phyloP scores from a whole-genome alignment of 164 flowering plant genomes.

The Berberis vulgaris region DNA sequence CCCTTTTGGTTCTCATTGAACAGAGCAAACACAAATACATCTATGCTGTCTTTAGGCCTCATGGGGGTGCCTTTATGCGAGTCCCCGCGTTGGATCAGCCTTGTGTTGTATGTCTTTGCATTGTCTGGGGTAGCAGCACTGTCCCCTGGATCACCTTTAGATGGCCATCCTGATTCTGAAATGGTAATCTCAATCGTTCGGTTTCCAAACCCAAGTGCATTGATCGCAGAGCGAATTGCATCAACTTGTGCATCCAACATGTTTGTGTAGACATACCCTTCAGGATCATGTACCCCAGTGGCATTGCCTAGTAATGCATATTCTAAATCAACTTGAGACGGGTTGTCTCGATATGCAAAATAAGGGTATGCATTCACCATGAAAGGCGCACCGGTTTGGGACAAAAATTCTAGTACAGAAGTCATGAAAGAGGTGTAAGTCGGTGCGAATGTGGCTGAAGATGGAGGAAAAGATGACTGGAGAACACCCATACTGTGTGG shows the following conservation, averaged over 20 bases:
- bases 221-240: constrained; percentile 45
- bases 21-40: constrained; percentile 50
- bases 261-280: constrained; percentile 40
- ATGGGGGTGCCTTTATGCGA: constrained; percentile 49
- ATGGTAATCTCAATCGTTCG: constrained; percentile 27
- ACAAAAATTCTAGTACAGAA: constrained; percentile 31
- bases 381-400: constrained; percentile 49
- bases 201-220: constrained; percentile 36
- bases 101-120: constrained; percentile 43
- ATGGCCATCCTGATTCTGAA: constrained; percentile 80
- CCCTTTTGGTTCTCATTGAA: constrained; percentile 64
- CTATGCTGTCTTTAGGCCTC: constrained; percentile 35
- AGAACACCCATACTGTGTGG: constrained; percentile 61
- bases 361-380: constrained; percentile 70
- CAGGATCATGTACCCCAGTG: constrained; percentile 33
- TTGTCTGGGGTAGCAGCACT: constrained; percentile 43
- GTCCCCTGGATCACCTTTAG: constrained; percentile 41
- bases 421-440: constrained; percentile 28
- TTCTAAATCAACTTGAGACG: constrained; percentile 26
- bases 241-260: constrained; percentile 72
- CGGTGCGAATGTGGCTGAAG: constrained; percentile 35
- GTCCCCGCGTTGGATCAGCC: constrained; percentile 38
- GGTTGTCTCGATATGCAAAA: constrained; percentile 53
- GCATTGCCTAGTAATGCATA: constrained; percentile 45
- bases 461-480: constrained; percentile 56